A percentile compares a stretch with the other conserved stretches of the same genome.
These are phyloP conservation scores for Diaporthe sp. DNA, from an alignment of 2,329 filamentous ascomycete genomes.

Conservation along the genomic window DNA sequence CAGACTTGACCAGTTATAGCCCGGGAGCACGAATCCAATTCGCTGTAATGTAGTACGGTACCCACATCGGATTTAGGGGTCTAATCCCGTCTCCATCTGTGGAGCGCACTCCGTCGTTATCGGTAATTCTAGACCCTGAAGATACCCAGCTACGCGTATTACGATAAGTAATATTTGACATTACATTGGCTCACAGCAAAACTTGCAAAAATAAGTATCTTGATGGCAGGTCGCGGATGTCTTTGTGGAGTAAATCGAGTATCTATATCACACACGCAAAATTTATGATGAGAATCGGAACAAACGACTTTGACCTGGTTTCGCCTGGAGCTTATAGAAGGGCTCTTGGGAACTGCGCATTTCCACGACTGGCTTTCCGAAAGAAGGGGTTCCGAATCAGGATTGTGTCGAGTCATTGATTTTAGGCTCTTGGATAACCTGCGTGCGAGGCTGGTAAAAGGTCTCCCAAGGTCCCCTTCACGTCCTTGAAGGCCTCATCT, in stretches of 20 bases:
- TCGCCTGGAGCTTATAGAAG: too few species aligned
- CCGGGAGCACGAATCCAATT: neutral
- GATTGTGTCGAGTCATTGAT: too few species aligned
- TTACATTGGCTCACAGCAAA: neutral
- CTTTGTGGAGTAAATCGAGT: neutral
- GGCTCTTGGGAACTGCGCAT: too few species aligned
- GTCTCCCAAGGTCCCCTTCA: too few species aligned
- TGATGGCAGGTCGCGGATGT: neutral
- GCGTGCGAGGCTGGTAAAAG: too few species aligned
- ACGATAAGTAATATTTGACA: neutral
- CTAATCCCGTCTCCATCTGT: neutral
- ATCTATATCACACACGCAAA: too few species aligned
- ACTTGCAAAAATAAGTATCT: neutral
- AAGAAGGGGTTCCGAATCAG: too few species aligned
- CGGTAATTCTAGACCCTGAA: neutral
- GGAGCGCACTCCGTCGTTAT: neutral
- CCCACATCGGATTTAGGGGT: slow-evolving; percentile 3
- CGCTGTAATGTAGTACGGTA: neutral
- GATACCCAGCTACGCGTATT: neutral
- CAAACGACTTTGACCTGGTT: too few species aligned
- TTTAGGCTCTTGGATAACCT: too few species aligned
- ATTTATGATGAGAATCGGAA: neutral
- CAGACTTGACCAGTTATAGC: neutral
- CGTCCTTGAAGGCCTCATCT: too few species aligned
- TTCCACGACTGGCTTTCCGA: too few species aligned